Conservation (phyloP, 2,329 filamentous ascomycete species). For the Microsporum ferrugineum region DNA sequence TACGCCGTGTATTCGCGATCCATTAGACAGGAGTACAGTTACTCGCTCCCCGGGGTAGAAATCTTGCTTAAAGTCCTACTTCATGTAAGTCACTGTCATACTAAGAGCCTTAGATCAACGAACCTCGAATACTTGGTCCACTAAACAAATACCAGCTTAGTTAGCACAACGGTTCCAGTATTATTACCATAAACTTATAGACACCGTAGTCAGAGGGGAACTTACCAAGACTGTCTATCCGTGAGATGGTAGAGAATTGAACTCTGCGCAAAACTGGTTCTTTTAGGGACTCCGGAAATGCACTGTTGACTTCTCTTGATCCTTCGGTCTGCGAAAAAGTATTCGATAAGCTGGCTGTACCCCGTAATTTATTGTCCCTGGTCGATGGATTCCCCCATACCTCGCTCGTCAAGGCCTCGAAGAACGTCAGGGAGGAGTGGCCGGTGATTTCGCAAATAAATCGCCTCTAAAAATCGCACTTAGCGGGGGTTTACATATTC, state of each 20-base stretch:
- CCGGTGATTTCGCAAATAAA: slow-evolving; percentile 97
- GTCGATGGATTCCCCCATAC: slow-evolving; percentile 42
- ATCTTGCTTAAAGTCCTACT: slow-evolving; percentile 65
- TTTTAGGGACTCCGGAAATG: slow-evolving; percentile 83
- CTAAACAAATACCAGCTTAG: slow-evolving; percentile 17
- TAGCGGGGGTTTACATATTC: background rate
- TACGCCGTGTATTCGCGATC: slow-evolving; percentile 58
- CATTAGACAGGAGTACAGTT: slow-evolving; percentile 57
- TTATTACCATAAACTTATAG: background rate
- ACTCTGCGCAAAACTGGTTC: slow-evolving; percentile 81
- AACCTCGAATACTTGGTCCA: slow-evolving; percentile 41
- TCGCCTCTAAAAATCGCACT: slow-evolving; percentile 46
- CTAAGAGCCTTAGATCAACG: background rate
- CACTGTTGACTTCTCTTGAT: slow-evolving; percentile 77
- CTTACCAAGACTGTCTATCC: slow-evolving; percentile 70
- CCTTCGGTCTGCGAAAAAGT: slow-evolving; percentile 52
- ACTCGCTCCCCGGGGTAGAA: slow-evolving; percentile 85
- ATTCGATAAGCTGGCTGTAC: slow-evolving; percentile 19
- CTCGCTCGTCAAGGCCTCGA: slow-evolving; percentile 84
- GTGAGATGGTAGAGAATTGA: slow-evolving; percentile 78
- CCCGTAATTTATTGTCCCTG: background rate
- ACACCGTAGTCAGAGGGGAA: background rate
- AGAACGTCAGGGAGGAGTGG: slow-evolving; percentile 81
- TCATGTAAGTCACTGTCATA: slow-evolving; percentile 15
- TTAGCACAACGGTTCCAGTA: background rate